These are phyloP conservation scores for Leptomonas pyrrhocoris DNA, from an alignment of 208 protist species.

Conservation along the genomic window DNA sequence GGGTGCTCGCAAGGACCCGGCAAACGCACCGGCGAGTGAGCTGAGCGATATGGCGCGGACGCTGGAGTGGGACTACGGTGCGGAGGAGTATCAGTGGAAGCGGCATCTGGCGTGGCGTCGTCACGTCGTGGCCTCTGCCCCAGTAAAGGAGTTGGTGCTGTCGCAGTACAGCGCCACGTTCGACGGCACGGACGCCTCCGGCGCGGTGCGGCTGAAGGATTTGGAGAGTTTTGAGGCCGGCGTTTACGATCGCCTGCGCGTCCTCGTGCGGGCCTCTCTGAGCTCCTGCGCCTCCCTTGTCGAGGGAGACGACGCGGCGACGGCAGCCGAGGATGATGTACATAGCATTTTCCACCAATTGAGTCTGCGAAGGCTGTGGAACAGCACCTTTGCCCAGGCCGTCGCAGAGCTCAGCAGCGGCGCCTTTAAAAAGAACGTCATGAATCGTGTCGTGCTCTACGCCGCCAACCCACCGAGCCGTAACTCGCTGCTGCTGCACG, in stretches of 20 bases:
- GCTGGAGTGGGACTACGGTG: conserved; percentile 38
- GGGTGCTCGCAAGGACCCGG: neutral
- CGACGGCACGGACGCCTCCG: conserved; percentile 47
- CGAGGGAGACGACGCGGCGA: neutral
- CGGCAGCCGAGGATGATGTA: neutral
- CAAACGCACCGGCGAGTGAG: neutral
- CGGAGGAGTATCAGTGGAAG: conserved; percentile 66
- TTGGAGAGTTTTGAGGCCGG: conserved; percentile 66
- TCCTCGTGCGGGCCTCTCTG: conserved; percentile 44
- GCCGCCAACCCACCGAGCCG: conserved; percentile 77
- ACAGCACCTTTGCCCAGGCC: conserved; percentile 21
- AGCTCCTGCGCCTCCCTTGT: neutral
- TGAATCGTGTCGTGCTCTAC: conserved; percentile 73
- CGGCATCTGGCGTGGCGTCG: conserved; percentile 56
- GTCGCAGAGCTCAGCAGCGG: conserved; percentile 22
- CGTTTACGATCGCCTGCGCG: conserved; percentile 57
- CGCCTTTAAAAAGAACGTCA: conserved; percentile 55
- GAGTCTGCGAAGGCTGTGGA: conserved; percentile 17
- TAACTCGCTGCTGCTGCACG: conserved; percentile 66
- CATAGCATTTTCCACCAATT: conserved; percentile 8
- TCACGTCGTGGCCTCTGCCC: conserved; percentile 37
- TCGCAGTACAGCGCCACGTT: conserved; percentile 67
- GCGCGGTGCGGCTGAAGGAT: conserved; percentile 54
- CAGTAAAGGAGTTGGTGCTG: conserved; percentile 57
- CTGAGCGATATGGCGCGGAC: conserved; percentile 1